These are phyloP conservation scores for Pseudogymnoascus sp. DNA, from an alignment of 2,329 filamentous ascomycete genomes.

Conservation along the genomic window DNA sequence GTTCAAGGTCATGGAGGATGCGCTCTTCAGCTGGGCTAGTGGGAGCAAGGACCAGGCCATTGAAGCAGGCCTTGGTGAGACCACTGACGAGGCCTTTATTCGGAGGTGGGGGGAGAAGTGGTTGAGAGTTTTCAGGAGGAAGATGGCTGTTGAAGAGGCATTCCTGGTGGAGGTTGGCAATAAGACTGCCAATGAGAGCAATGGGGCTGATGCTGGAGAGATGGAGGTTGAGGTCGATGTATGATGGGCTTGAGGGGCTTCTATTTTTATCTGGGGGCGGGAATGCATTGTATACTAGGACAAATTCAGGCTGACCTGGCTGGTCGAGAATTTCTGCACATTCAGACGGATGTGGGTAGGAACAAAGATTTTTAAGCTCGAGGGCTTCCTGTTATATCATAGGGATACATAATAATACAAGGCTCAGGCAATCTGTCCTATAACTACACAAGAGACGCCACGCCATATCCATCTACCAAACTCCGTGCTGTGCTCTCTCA, in stretches of 20 bases:
- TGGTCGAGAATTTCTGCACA: conserved; percentile 6
- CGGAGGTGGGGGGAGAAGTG: conserved; percentile 77
- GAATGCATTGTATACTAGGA: conserved; percentile 9
- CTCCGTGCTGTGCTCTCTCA: neutral
- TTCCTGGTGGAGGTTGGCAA: conserved; percentile 38
- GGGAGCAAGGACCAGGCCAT: conserved; percentile 68
- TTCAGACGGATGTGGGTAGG: neutral
- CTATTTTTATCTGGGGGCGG: conserved; percentile 19
- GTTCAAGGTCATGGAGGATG: conserved; percentile 73
- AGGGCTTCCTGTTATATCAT: conserved; percentile 3
- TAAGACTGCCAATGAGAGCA: conserved; percentile 13
- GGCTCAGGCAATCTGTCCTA: neutral
- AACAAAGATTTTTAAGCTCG: conserved; percentile 3
- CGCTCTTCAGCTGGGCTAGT: conserved; percentile 60
- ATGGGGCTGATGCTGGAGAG: conserved; percentile 14
- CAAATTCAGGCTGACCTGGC: conserved; percentile 8
- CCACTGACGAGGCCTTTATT: conserved; percentile 54
- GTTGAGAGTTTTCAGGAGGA: conserved; percentile 74
- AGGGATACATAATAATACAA: conserved; percentile 3
- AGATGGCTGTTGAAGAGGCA: conserved; percentile 77
- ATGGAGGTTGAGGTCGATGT: conserved; percentile 12
- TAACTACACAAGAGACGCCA: neutral
- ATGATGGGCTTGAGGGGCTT: neutral
- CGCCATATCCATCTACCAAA: neutral
- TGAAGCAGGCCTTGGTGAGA: conserved; percentile 53